Percentiles rank a stretch among this genome's conserved stretches.
Conservation (phyloP, 2,329 filamentous ascomycete species). For the Dactylella cylindrospora region DNA sequence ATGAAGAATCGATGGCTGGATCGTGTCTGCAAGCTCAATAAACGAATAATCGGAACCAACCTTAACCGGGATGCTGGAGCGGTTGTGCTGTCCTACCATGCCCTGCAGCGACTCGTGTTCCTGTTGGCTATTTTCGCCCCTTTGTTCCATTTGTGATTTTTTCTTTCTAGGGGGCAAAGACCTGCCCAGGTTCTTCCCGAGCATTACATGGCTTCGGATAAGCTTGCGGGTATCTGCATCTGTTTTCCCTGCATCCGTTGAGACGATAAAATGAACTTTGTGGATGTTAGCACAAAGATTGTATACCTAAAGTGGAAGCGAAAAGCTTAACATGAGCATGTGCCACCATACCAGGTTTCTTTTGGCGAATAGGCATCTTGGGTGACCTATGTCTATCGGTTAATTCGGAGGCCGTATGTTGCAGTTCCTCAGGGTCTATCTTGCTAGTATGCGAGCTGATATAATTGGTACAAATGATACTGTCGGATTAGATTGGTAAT, state of each 20-base stretch:
- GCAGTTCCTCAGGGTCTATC: too few species aligned
- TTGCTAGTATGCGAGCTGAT: too few species aligned
- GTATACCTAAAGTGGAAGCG: background rate
- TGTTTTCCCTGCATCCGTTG: constrained; percentile 48
- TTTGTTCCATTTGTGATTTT: constrained; percentile 11
- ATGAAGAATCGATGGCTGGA: constrained; percentile 48
- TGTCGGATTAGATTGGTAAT: too few species aligned
- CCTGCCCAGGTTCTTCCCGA: constrained; percentile 53
- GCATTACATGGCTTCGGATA: constrained; percentile 55
- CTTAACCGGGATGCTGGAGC: constrained; percentile 5
- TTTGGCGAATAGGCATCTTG: constrained; percentile 14
- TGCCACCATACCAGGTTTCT: constrained; percentile 31
- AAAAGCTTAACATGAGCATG: constrained; percentile 9
- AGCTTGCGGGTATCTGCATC: constrained; percentile 51
- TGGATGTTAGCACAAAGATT: background rate
- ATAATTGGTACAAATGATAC: too few species aligned
- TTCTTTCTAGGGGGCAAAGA: constrained; percentile 32
- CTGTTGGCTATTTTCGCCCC: constrained; percentile 9
- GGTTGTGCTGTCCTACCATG: background rate
- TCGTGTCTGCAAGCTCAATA: constrained; percentile 48
- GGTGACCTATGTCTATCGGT: too few species aligned
- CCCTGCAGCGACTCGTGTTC: background rate
- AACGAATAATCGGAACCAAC: constrained; percentile 47
- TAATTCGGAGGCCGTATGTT: too few species aligned
- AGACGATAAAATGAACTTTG: constrained; percentile 50